Evolutionary conservation across 345 rosid species (phyloP).

Genomic region (Eucalyptus cloeziana): DNA sequence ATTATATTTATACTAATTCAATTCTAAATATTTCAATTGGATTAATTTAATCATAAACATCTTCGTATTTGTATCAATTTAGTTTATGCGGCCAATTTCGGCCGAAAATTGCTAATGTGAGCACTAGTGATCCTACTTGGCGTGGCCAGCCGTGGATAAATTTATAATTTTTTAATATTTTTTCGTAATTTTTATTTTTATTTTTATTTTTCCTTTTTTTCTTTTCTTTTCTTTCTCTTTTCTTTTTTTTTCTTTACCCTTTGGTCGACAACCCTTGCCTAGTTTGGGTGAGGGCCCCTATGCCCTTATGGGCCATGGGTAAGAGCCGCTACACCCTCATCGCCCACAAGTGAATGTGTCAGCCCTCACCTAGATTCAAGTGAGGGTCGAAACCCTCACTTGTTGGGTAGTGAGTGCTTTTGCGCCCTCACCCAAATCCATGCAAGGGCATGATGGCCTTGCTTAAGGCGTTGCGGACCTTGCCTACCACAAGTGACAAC

Average conservation of each 20-base stretch:
- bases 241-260: no score
- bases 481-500: no score
- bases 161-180: no score
- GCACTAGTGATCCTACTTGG: fast-evolving
- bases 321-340: fast-evolving
- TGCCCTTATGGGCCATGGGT: fast-evolving
- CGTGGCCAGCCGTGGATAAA: fast-evolving
- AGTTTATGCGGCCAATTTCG: fast-evolving
- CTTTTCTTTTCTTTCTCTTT: no score
- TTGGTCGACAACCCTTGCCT: no score
- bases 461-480: no score
- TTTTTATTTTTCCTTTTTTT: fast-evolving
- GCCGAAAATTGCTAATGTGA: fast-evolving
- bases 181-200: no score
- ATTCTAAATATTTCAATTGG: fast-evolving
- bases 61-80: fast-evolving
- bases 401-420: no score
- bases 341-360: fast-evolving
- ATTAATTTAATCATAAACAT: fast-evolving
- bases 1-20: fast-evolving
- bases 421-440: no score
- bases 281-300: fast-evolving
- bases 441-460: no score
- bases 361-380: no score
- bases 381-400: fast-evolving